Evolutionary conservation across 352 stramenopile genomes (phyloP).

Genomic region (Globisporangium radiosum): DNA sequence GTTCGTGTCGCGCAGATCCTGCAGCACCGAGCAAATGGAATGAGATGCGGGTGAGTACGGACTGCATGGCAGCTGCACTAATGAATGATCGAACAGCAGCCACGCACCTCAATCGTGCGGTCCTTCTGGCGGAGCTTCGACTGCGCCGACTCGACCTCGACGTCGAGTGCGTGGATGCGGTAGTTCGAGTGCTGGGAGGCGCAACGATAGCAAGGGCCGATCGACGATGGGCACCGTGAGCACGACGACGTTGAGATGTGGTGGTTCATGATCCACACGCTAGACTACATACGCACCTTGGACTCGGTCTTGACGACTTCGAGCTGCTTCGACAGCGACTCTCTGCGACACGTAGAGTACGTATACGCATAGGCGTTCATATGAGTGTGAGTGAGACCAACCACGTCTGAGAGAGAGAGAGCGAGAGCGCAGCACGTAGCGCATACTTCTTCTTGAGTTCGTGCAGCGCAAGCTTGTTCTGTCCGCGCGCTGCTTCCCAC

Average conservation of each 20-base stretch:
- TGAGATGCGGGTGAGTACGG: too few species aligned
- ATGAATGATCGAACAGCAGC: too few species aligned
- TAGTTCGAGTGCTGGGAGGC: slow-evolving; percentile 45
- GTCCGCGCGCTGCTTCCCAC: slow-evolving; percentile 67
- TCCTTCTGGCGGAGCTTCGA: slow-evolving; percentile 72
- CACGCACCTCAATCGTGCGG: slow-evolving; percentile 40
- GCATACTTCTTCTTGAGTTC: slow-evolving; percentile 73
- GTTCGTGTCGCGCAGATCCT: slow-evolving; percentile 65
- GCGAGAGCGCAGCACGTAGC: not conserved
- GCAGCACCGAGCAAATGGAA: not conserved
- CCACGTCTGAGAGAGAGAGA: not conserved
- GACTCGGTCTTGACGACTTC: slow-evolving; percentile 60
- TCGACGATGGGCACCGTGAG: too few species aligned
- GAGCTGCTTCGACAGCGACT: slow-evolving; percentile 60
- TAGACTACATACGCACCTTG: slow-evolving; percentile 23
- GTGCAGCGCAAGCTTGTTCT: slow-evolving; percentile 74
- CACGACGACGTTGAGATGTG: too few species aligned
- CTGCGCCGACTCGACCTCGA: slow-evolving; percentile 70
- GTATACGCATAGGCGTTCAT: too few species aligned
- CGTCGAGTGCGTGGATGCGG: slow-evolving; percentile 65
- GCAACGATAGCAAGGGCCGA: not conserved
- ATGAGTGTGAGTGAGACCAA: not conserved
- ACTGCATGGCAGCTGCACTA: not conserved
- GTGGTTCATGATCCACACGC: too few species aligned
- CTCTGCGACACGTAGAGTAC: slow-evolving; percentile 11